Base-by-base conservation (phyloP, 2,329 filamentous ascomycete genomes). In the Pseudodiploospora longispora region DNA sequence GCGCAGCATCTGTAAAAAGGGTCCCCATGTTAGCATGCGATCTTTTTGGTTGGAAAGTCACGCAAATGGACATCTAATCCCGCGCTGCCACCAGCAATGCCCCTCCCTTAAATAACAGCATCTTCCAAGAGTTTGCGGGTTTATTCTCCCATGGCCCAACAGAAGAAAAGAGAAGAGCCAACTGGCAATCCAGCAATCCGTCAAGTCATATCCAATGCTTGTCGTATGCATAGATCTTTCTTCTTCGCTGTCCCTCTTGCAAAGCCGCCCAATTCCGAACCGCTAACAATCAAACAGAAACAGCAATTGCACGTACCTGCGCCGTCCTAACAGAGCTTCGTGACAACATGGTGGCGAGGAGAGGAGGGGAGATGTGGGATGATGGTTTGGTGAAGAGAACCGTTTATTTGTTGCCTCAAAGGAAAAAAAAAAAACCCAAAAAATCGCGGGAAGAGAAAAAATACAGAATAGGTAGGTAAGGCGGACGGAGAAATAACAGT, bases 241-340 rank as follows among this genome's bases (percentile, higher is more conserved):
- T 8, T 5, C 36, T 28, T 32, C 33, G 19, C 10, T 33, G 10
- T 19, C 10, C 29, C 3, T 19, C 10, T 19, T 34, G 32, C 30
- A 28, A 35, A 4, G 9, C 12, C 27, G 35, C 33, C 27, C 30
- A 39, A 42, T 32, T 38, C 32, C 36, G 27, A 45, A 41, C 36
- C 30, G n/a, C 9, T n/a, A 30, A 44, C 41, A 41, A 44, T 44
- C 32, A 41, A 36, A 41, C 19, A 19, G 19, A 19, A 19, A 19
- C 19, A 19, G 19, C 4, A 43, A 50, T 47, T 6, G 27, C 36
- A 68, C 70, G 54, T 72, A 80, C 76, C 75, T 78, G 73, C 56
- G 75, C 74, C 64, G 74, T 66, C 63, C 73, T 63, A 54, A 70
- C 55, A 59, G 76, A 74, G 66, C 70, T 72, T 66, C 75, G 74